These are phyloP conservation scores for Viridothelium virens DNA, from an alignment of 495 filamentous ascomycete species.

Conservation along the genomic window DNA sequence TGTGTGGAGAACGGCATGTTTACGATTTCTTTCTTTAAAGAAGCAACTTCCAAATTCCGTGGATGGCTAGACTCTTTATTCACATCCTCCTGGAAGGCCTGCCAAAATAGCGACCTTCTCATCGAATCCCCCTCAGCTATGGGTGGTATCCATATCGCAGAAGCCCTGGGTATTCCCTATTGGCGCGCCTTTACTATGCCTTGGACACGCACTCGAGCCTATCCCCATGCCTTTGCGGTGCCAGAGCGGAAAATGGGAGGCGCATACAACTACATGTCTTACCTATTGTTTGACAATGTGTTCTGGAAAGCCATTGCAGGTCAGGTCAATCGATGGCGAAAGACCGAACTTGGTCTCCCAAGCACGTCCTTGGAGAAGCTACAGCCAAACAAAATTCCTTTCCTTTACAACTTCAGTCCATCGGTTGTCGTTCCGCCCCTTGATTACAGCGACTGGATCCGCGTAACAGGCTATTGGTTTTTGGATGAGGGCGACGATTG, in stretches of 20 bases:
- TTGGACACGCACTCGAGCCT: slow-evolving; percentile 91
- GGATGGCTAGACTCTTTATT: slow-evolving; percentile 89
- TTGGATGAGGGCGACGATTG: slow-evolving; percentile 73
- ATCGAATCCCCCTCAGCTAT: slow-evolving; percentile 97
- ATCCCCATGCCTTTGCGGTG: slow-evolving; percentile 96
- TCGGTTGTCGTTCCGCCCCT: slow-evolving; percentile 84
- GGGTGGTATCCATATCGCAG: slow-evolving; percentile 98
- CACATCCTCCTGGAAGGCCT: slow-evolving; percentile 73
- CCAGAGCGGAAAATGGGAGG: slow-evolving; percentile 90
- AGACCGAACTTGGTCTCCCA: slow-evolving; percentile 66
- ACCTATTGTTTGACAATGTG: slow-evolving; percentile 93
- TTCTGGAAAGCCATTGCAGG: slow-evolving; percentile 92
- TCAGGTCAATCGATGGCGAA: slow-evolving; percentile 90
- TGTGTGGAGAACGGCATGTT: slow-evolving; percentile 98
- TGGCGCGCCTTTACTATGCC: slow-evolving; percentile 99
- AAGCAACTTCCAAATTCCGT: slow-evolving; percentile 82
- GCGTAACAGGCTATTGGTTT: slow-evolving; percentile 97
- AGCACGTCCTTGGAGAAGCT: slow-evolving; percentile 81
- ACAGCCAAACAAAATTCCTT: slow-evolving; percentile 92
- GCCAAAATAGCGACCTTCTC: slow-evolving; percentile 78
- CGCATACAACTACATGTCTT: slow-evolving; percentile 88
- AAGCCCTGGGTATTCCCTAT: slow-evolving; percentile 87
- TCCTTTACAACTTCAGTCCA: slow-evolving; percentile 95
- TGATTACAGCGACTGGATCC: slow-evolving; percentile 96
- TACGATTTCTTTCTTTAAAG: slow-evolving; percentile 79